phyloP scores from a whole-genome alignment of 176 grass and related monocot species.

The Hordeum marinum region DNA sequence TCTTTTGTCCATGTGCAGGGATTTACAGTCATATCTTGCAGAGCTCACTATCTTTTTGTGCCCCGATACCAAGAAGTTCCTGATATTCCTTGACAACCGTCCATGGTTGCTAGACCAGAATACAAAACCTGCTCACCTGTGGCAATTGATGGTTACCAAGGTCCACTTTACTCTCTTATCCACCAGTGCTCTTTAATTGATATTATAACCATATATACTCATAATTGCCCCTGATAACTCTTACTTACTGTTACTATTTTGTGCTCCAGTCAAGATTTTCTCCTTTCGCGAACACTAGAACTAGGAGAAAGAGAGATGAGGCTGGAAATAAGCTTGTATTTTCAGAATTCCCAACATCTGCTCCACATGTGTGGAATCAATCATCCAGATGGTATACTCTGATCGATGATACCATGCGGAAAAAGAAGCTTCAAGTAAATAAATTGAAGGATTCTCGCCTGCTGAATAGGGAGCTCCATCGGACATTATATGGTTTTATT shows the following conservation, averaged over 20 bases:
- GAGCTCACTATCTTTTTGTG: conserved; percentile 78
- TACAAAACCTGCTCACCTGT: conserved; percentile 74
- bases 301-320: conserved; percentile 61
- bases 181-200: background rate
- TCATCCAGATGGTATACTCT: conserved; percentile 74
- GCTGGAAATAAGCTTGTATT: conserved; percentile 46
- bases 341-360: conserved; percentile 43
- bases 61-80: conserved; percentile 61
- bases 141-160: conserved; percentile 98
- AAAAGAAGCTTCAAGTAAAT: conserved; percentile 84
- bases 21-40: conserved; percentile 96
- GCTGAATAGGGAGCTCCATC: conserved; percentile 80
- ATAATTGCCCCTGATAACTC: background rate
- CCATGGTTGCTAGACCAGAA: conserved; percentile 84
- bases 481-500: conserved; percentile 91
- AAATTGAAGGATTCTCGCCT: conserved; percentile 72
- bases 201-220: background rate
- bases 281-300: conserved; percentile 80
- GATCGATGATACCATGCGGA: conserved; percentile 70
- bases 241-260: conserved; percentile 24
- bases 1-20: conserved; percentile 53
- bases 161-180: conserved; percentile 34
- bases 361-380: conserved; percentile 41
- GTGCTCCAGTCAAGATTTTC: conserved; percentile 69
- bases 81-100: conserved; percentile 78